phyloP scores from a whole-genome alignment of 2,329 filamentous ascomycete genomes.

The Botrytis aclada region DNA sequence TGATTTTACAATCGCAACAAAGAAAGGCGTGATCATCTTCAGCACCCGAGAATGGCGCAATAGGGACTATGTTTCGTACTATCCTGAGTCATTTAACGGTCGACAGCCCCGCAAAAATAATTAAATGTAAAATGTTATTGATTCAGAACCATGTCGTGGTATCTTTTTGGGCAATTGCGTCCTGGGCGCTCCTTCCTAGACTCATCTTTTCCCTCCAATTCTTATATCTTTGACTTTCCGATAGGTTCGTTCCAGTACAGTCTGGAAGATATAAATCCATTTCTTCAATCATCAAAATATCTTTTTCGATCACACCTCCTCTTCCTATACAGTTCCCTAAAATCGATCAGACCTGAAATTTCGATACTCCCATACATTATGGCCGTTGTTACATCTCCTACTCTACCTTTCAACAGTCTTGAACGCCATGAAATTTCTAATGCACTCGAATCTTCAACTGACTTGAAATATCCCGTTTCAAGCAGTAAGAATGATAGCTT shows the following conservation, averaged over 20 bases:
- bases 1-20: slow-evolving; percentile 15
- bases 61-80: slow-evolving; percentile 4
- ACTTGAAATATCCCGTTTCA: background rate
- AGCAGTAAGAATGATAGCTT: background rate
- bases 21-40: slow-evolving; percentile 18
- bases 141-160: slow-evolving; percentile 7
- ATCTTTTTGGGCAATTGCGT: slow-evolving; percentile 6
- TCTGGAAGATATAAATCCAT: background rate
- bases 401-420: slow-evolving; percentile 12
- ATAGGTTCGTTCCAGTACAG: background rate
- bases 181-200: slow-evolving; percentile 11
- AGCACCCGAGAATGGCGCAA: slow-evolving; percentile 19
- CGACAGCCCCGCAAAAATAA: background rate
- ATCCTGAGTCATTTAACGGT: slow-evolving; percentile 13
- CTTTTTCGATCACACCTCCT: background rate
- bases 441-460: background rate
- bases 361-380: slow-evolving; percentile 9
- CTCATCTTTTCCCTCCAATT: background rate
- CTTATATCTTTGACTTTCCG: slow-evolving; percentile 4
- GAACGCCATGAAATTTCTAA: background rate
- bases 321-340: background rate
- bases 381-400: slow-evolving; percentile 22
- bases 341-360: background rate
- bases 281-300: background rate
- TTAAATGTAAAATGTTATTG: background rate